Base-by-base conservation (phyloP, 2,329 filamentous ascomycete species). In the Cladosporium sp. region DNA sequence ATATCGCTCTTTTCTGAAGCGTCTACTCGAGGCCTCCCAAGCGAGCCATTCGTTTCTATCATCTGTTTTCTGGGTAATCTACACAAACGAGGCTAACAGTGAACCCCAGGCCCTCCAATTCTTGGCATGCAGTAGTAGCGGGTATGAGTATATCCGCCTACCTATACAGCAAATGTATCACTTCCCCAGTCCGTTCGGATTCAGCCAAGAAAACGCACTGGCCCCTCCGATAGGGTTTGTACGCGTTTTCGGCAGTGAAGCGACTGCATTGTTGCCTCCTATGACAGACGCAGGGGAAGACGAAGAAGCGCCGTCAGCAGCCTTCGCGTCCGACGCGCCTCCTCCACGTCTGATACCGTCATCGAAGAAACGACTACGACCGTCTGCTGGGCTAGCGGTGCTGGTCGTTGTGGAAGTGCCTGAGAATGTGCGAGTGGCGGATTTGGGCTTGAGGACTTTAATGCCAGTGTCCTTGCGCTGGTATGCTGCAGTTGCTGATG, bases 141-240 rank as follows among this genome's bases (percentile, higher is more conserved):
- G 25, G 25, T 28, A 28, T 4, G 25, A 9, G 9, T 28, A 28
- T 28, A 28, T 9, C 25, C 25, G 25, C 4, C 25, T n/a, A 9
- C 25, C 9, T 9, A 28, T 28, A 9, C 4, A 44, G 40, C 40
- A 8, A 44, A n/a, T n/a, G n/a, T 6, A 17, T 56, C 36, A 58
- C 47, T 45, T 50, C 56, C 63, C 60, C 37, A 58, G 36, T 7
- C 61, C 60, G 9, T 60, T 62, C 13, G 64, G 48, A 40, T 89
- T 93, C 78, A 97, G 87, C 92, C 92, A 97, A 12, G 89, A 87
- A 76, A 97, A 97, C 2, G 93, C 93, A 58, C 90, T 94, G 13
- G 89, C 93, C n/a, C 90, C 90, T 8, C 93, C 93, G 17, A 96
- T 83, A 0, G 94, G 93, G 68, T 97, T 97, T 32, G 84, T 79